Evolutionary conservation across 192 early-diverging fungal genomes (phyloP).

Genomic region (Phycomyces blakesleeanus): DNA sequence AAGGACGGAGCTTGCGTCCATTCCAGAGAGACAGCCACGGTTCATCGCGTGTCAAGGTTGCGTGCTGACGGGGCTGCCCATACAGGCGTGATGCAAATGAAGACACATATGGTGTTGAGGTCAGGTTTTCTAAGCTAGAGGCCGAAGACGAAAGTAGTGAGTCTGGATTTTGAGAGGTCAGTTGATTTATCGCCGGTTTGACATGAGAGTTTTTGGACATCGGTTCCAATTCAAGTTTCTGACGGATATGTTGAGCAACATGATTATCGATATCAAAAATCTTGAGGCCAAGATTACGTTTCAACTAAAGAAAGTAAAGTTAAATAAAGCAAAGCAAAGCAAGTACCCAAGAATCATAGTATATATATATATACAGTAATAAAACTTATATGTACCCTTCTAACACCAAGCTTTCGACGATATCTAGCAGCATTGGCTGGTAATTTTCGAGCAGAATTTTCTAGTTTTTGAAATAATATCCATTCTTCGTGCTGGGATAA

Average conservation of each 20-base stretch:
- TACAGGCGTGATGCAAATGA: constrained; percentile 75
- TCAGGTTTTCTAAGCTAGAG: constrained; percentile 30
- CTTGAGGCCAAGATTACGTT: constrained; percentile 57
- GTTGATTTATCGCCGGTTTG: constrained; percentile 17
- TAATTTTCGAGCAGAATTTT: constrained; percentile 35
- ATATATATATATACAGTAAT: constrained; percentile 12
- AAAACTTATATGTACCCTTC: constrained; percentile 25
- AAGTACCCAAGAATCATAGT: neutral
- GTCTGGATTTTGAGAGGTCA: constrained; percentile 22
- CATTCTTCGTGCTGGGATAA: constrained; percentile 50
- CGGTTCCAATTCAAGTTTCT: constrained; percentile 4
- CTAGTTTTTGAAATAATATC: constrained; percentile 48
- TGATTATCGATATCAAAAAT: constrained; percentile 65
- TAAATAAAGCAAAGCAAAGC: no score
- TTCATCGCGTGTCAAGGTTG: constrained; percentile 53
- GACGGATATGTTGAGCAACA: constrained; percentile 38
- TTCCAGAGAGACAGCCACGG: constrained; percentile 65
- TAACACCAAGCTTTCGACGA: constrained; percentile 50
- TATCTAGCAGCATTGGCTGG: constrained; percentile 48
- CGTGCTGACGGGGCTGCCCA: constrained; percentile 52
- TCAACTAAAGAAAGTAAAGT: constrained; percentile 47
- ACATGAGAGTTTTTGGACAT: constrained; percentile 9
- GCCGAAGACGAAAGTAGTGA: constrained; percentile 21
- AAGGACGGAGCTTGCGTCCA: constrained; percentile 73
- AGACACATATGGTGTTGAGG: constrained; percentile 57